Evolutionary conservation across 345 rosid species (phyloP).

Genomic region (Viola odorata): DNA sequence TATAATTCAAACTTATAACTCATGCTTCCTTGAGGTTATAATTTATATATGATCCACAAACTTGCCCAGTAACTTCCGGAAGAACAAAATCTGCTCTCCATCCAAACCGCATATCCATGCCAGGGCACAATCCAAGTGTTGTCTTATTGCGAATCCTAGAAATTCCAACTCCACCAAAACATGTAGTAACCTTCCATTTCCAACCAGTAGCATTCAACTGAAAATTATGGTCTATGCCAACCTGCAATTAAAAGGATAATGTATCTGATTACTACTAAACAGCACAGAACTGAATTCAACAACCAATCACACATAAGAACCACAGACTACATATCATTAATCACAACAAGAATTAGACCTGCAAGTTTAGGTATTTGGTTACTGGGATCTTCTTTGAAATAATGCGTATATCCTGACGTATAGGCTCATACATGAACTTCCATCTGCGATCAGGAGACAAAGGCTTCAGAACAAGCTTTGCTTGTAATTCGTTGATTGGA

Average conservation of each 20-base stretch:
- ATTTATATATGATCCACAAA: not conserved
- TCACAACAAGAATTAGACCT: conserved; percentile 36
- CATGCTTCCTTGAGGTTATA: not conserved
- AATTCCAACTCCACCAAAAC: conserved; percentile 82
- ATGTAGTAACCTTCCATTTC: conserved; percentile 89
- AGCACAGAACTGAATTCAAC: too few species aligned
- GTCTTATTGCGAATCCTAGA: conserved; percentile 82
- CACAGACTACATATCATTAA: too few species aligned
- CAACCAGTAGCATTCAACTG: conserved; percentile 67
- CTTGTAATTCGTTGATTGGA: conserved; percentile 72
- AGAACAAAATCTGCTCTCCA: conserved; percentile 91
- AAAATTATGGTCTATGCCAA: conserved; percentile 82
- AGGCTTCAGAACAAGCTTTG: conserved; percentile 85
- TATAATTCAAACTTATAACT: not conserved
- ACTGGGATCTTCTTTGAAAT: conserved; percentile 80
- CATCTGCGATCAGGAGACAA: conserved; percentile 60
- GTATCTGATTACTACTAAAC: not conserved
- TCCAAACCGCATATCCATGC: conserved; percentile 75
- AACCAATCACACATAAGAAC: too few species aligned
- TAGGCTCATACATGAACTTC: conserved; percentile 76
- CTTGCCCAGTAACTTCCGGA: conserved; percentile 82
- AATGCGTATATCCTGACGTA: conserved; percentile 60
- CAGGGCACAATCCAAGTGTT: conserved; percentile 67
- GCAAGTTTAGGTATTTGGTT: conserved; percentile 71
- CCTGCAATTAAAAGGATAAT: conserved; percentile 31